Evolutionary conservation across 208 protist species (phyloP).

Genomic region (Tritrichomonas musculus): DNA sequence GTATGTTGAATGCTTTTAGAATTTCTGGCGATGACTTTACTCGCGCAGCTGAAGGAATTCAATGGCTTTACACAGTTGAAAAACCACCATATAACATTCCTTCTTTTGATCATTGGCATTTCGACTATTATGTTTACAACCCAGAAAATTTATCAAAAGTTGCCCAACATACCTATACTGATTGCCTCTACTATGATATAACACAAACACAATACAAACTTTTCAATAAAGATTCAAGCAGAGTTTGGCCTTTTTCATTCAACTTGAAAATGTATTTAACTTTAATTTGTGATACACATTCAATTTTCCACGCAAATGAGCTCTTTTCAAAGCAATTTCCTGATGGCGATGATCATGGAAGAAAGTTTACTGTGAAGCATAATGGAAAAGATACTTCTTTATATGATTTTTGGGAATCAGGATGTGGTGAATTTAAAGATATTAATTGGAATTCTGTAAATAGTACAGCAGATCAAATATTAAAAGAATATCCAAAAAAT

Average conservation of each 20-base stretch:
- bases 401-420: constrained; percentile 4
- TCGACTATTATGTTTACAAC: neutral
- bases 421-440: neutral
- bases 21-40: neutral
- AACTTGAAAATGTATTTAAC: neutral
- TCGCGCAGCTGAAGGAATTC: neutral
- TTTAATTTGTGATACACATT: neutral
- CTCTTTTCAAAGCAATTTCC: neutral
- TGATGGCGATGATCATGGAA: neutral
- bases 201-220: neutral
- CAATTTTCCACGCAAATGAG: neutral
- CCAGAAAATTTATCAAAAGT: neutral
- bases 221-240: neutral
- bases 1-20: neutral
- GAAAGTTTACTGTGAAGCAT: neutral
- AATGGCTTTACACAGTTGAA: neutral
- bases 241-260: neutral
- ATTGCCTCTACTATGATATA: neutral
- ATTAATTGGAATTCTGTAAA: neutral
- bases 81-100: neutral
- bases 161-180: neutral
- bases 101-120: constrained; percentile 25
- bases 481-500: neutral
- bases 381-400: neutral
- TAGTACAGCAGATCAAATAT: neutral